These are phyloP conservation scores for Penicillium psychrofluorescens DNA, from an alignment of 495 filamentous ascomycete genomes.

Conservation along the genomic window DNA sequence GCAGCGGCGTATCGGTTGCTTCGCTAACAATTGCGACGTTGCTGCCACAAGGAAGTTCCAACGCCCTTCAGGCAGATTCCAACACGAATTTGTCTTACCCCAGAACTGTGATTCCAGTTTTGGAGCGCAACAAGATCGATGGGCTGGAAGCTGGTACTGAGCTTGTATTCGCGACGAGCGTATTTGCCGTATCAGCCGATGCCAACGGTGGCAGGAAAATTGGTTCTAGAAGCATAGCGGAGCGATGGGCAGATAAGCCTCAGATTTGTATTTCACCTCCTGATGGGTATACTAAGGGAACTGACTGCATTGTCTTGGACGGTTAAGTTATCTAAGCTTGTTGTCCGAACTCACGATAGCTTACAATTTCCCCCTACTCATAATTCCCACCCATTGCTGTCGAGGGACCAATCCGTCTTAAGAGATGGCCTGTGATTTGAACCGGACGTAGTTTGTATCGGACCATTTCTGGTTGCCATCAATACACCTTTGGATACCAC, in stretches of 20 bases:
- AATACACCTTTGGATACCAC: too few species aligned
- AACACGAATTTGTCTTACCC: constrained; percentile 6
- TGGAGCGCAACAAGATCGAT: not conserved
- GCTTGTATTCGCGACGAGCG: not conserved
- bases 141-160: constrained; percentile 1
- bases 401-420: too few species aligned
- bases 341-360: too few species aligned
- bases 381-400: too few species aligned
- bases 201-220: not conserved
- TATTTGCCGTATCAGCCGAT: constrained; percentile 4
- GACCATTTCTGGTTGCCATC: too few species aligned
- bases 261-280: too few species aligned
- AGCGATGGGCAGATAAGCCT: constrained; percentile 4
- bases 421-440: too few species aligned
- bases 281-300: too few species aligned
- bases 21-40: not conserved
- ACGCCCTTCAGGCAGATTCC: constrained; percentile 3
- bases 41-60: not conserved
- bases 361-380: too few species aligned
- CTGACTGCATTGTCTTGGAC: too few species aligned
- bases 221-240: not conserved
- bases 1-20: not conserved
- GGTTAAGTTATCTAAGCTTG: too few species aligned
- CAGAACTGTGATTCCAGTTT: constrained; percentile 3
- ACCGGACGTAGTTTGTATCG: too few species aligned